Base-by-base conservation (phyloP, 2,329 filamentous ascomycete species). In the Polytolypa hystricis region DNA sequence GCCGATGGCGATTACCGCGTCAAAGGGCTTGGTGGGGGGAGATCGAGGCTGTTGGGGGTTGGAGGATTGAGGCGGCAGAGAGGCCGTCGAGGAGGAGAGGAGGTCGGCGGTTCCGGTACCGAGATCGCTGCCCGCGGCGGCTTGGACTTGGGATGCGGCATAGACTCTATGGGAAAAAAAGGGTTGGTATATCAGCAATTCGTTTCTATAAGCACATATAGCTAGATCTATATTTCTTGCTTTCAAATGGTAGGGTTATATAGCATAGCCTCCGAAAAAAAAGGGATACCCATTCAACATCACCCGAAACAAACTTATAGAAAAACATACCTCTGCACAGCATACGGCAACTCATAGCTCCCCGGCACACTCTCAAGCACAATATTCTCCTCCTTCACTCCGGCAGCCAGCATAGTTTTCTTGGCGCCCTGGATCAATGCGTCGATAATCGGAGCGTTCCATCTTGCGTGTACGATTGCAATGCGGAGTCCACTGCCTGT, bases 381-480 rank as follows among this genome's bases (percentile, higher is more conserved):
- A 53, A 98, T 93, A 61, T 95, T 93, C 52, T 82, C 77, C 54
- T 86, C 78, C 57, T 78, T 78, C 39, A 98, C 89, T 38, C 91
- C 91, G 36, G 80, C 77, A 29, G 74, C 74, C 21, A 80, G 66
- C 38, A 98, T 77, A 55, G 80, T 80, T 50, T 80, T 79, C 62
- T 81, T 84, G 30, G 84, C 77, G 46, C 91, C 91, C 35, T 73
- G 69, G 42, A 98, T 72, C 39, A 98, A 77, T 36, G 85, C 78
- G 41, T 83, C 78, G 61, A 96, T 94, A 57, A 98, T 84, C 47
- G 72, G 73, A 47, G 71, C 72, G 67, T 98, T 98, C 91, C 91
- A 98, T 53, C 91, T 79, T 41, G 89, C 89, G 66, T 96, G 91
- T 41, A 98, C 75, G 56, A 98, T 96, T 56, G 83, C 89, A 57